Conservation (phyloP, 495 filamentous ascomycete genomes). For the Durotheca rogersii region DNA sequence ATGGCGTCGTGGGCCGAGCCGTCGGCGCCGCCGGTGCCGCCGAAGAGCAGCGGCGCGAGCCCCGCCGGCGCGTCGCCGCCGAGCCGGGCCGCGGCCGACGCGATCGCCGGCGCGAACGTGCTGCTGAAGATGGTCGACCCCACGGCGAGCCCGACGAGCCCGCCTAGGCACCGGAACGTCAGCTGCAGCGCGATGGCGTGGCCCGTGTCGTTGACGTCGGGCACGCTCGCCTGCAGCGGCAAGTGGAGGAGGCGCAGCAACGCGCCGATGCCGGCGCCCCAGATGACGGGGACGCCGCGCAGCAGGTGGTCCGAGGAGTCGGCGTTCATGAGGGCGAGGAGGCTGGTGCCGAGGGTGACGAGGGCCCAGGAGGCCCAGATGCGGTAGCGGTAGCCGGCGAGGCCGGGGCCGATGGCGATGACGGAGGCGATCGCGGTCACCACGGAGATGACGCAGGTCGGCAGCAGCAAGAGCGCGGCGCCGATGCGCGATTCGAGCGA, state of each 20-base stretch:
- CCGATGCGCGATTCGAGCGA: slow-evolving; percentile 30
- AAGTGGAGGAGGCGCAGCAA: slow-evolving; percentile 28
- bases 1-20: slow-evolving; percentile 21
- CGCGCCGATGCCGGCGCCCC: slow-evolving; percentile 33
- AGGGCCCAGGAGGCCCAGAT: slow-evolving; percentile 35
- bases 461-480: slow-evolving; percentile 36
- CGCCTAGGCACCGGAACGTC: slow-evolving; percentile 43
- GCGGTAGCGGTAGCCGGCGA: slow-evolving; percentile 25
- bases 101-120: slow-evolving; percentile 26
- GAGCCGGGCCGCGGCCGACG: slow-evolving; percentile 2
- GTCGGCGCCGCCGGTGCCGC: too few relatives aligned
- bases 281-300: slow-evolving; percentile 33
- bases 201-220: slow-evolving; percentile 41
- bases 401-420: slow-evolving; percentile 25
- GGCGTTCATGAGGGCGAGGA: slow-evolving; percentile 24
- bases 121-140: slow-evolving; percentile 35
- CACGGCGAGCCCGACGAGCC: slow-evolving; percentile 42
- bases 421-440: slow-evolving; percentile 22
- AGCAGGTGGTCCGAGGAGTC: slow-evolving; percentile 17
- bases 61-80: slow-evolving; percentile 16
- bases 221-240: slow-evolving; percentile 42
- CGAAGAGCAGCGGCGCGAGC: slow-evolving; percentile 2
- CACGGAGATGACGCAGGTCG: slow-evolving; percentile 26
- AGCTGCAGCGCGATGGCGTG: slow-evolving; percentile 41
- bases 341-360: slow-evolving; percentile 25